Percentiles rank a stretch among this genome's conserved stretches.
phyloP scores from a whole-genome alignment of 129 eudicot genomes.

The Deinandra increscens region DNA sequence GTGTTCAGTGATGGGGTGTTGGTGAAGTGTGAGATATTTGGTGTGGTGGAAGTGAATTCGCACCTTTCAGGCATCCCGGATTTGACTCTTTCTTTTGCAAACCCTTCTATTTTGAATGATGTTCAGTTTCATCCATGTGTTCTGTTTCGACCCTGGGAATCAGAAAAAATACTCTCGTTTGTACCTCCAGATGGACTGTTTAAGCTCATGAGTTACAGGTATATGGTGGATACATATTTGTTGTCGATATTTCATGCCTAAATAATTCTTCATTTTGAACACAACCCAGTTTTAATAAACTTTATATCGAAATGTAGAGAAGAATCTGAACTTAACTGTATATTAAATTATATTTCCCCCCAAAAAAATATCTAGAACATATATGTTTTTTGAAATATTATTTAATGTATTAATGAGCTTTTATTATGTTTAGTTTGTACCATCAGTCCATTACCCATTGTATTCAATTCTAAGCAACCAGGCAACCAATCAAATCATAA shows the following conservation, averaged over 20 bases:
- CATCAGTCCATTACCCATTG: background rate
- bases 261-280: too few relatives aligned
- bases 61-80: constrained; percentile 92
- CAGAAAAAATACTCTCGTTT: constrained; percentile 71
- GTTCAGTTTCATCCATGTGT: constrained; percentile 95
- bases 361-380: too few relatives aligned
- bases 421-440: too few relatives aligned
- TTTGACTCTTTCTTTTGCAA: constrained; percentile 85
- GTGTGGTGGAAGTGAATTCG: constrained; percentile 87
- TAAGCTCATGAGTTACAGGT: constrained; percentile 99
- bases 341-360: too few relatives aligned
- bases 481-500: background rate
- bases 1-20: constrained; percentile 74
- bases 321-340: too few relatives aligned
- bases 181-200: constrained; percentile 98
- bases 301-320: too few relatives aligned
- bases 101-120: constrained; percentile 85
- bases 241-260: background rate
- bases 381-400: too few relatives aligned
- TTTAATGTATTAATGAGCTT: too few relatives aligned
- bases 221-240: background rate
- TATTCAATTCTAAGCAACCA: background rate
- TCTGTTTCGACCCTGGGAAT: constrained; percentile 93
- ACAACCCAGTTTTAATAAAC: too few relatives aligned
- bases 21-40: constrained; percentile 89